phyloP scores from a whole-genome alignment of 306 rosid species.

The Chamaecrista fasciculata region DNA sequence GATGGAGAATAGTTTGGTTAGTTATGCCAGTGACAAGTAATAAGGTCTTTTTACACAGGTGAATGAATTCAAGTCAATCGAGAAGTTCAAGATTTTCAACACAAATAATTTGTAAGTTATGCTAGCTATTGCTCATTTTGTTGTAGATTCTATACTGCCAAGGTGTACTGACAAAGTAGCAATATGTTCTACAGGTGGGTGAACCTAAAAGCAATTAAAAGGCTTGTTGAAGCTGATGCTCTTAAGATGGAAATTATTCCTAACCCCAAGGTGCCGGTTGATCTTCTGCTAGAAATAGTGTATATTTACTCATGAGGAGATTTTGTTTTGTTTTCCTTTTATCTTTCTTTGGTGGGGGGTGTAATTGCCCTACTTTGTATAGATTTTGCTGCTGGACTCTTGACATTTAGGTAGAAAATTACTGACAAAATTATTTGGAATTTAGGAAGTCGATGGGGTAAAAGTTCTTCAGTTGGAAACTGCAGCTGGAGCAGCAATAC shows the following conservation, averaged over 20 bases:
- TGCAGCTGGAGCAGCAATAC: slow-evolving; percentile 98
- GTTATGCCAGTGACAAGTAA: slow-evolving; percentile 24
- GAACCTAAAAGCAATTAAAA: slow-evolving; percentile 82
- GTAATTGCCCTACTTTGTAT: slow-evolving; percentile 6
- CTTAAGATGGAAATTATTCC: slow-evolving; percentile 98
- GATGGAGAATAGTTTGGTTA: slow-evolving; percentile 18
- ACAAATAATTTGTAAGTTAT: slow-evolving; percentile 86
- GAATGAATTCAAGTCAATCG: slow-evolving; percentile 90
- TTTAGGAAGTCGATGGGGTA: slow-evolving; percentile 90
- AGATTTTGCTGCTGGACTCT: slow-evolving; percentile 9
- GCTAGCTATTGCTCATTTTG: slow-evolving; percentile 10
- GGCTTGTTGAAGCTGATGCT: slow-evolving; percentile 87
- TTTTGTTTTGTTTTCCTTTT: neutral
- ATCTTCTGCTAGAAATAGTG: slow-evolving; percentile 12
- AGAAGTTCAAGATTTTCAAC: slow-evolving; percentile 98
- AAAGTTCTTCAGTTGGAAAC: slow-evolving; percentile 99
- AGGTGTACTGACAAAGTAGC: slow-evolving; percentile 28
- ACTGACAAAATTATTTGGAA: slow-evolving; percentile 27
- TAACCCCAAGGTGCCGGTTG: slow-evolving; percentile 76
- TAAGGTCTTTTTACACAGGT: slow-evolving; percentile 58
- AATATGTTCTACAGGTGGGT: slow-evolving; percentile 74
- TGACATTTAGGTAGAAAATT: slow-evolving; percentile 23
- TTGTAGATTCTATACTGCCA: slow-evolving; percentile 17
- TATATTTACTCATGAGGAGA: neutral
- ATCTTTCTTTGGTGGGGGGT: neutral